phyloP scores from a whole-genome alignment of 106 monocot genomes.

The Dendrobium nobile region DNA sequence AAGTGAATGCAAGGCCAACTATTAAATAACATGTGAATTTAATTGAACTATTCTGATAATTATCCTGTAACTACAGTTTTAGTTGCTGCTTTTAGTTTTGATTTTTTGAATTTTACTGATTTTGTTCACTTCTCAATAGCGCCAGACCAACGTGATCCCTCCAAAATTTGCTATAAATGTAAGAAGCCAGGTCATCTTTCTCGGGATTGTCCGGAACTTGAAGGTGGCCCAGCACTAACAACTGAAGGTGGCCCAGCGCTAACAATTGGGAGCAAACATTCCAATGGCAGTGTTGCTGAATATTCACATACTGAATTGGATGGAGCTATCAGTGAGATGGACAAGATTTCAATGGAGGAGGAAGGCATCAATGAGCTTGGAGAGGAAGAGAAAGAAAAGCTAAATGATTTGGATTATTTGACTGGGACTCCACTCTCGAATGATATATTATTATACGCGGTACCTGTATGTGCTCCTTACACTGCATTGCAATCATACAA shows the following conservation, averaged over 20 bases:
- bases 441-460: conserved; percentile 90
- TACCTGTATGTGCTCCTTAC: conserved; percentile 95
- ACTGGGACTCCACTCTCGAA: conserved; percentile 83
- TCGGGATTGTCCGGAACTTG: conserved; percentile 70
- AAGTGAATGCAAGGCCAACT: not conserved
- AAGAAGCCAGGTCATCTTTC: conserved; percentile 89
- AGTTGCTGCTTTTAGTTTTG: not conserved
- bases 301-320: conserved; percentile 10
- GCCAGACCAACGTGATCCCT: conserved; percentile 43
- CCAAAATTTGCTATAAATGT: conserved; percentile 95
- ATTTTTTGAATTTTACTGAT: not conserved
- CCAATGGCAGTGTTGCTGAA: conserved; percentile 14
- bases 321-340: conserved; percentile 27
- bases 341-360: conserved; percentile 58
- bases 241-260: conserved; percentile 15
- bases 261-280: conserved; percentile 6
- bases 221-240: conserved; percentile 11
- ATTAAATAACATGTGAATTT: not conserved
- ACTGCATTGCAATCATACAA: conserved; percentile 92
- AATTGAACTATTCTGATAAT: not conserved
- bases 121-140: not conserved
- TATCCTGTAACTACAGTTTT: not conserved
- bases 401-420: conserved; percentile 84
- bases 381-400: conserved; percentile 70
- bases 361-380: conserved; percentile 68